Conservation (phyloP, 192 early-diverging fungal genomes). For the Mycoemilia scoparia region DNA sequence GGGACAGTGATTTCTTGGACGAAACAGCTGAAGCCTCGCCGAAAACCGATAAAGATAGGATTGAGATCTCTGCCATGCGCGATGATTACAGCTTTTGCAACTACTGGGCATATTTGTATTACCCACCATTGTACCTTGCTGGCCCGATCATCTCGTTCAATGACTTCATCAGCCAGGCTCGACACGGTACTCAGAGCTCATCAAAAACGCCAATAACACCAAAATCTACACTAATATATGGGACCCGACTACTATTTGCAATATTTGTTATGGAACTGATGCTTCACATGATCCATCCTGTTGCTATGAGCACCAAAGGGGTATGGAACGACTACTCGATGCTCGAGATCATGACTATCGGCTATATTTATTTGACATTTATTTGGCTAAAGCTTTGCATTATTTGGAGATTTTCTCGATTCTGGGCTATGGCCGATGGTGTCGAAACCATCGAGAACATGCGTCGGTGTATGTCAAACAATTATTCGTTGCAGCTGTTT, state of each 20-base stretch:
- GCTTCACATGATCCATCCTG: constrained; percentile 72
- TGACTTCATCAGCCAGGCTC: constrained; percentile 66
- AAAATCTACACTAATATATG: constrained; percentile 28
- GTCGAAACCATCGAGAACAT: constrained; percentile 86
- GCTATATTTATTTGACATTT: constrained; percentile 71
- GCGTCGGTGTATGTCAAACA: constrained; percentile 89
- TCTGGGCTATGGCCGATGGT: constrained; percentile 90
- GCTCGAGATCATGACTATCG: constrained; percentile 69
- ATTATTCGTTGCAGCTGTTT: constrained; percentile 84
- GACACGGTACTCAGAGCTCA: constrained; percentile 30
- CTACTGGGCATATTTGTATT: constrained; percentile 68
- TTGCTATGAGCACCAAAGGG: constrained; percentile 70
- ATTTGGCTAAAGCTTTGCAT: constrained; percentile 94
- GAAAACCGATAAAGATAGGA: constrained; percentile 37
- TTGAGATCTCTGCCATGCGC: constrained; percentile 28
- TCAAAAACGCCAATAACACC: too few species aligned
- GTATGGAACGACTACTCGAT: constrained; percentile 70
- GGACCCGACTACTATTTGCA: constrained; percentile 40
- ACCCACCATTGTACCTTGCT: constrained; percentile 80
- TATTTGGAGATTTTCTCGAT: constrained; percentile 92
- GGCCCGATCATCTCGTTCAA: constrained; percentile 95
- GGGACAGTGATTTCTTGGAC: too few species aligned
- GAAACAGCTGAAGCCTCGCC: constrained; percentile 5
- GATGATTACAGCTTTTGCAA: constrained; percentile 60
- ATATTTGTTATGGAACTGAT: constrained; percentile 73